These are phyloP conservation scores for Talaromyces sp. DNA, from an alignment of 2,329 filamentous ascomycete genomes.

Conservation along the genomic window DNA sequence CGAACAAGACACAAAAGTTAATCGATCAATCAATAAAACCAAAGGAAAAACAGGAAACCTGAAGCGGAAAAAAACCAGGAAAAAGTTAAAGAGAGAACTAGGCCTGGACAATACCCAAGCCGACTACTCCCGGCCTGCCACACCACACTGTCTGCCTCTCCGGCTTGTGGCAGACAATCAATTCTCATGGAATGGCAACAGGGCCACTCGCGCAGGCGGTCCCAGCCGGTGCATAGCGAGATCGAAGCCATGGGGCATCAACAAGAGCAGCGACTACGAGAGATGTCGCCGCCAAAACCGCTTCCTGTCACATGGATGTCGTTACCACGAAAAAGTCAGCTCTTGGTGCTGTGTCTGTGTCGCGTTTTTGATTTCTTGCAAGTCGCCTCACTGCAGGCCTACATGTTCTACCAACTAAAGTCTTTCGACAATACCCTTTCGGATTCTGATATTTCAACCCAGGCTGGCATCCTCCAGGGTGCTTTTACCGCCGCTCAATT, in stretches of 20 bases:
- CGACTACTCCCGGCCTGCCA: neutral
- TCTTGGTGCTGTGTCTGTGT: slow-evolving; percentile 31
- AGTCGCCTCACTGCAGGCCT: slow-evolving; percentile 47
- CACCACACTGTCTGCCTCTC: neutral
- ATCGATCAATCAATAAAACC: neutral
- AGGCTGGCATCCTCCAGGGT: slow-evolving; percentile 70
- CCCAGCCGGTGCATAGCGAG: slow-evolving; percentile 1
- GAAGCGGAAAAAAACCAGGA: neutral
- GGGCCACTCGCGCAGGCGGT: slow-evolving; percentile 1
- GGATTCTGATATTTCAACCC: slow-evolving; percentile 61
- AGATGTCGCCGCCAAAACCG: slow-evolving; percentile 5
- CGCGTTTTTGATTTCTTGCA: slow-evolving; percentile 38
- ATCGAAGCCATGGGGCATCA: slow-evolving; percentile 9
- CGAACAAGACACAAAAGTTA: neutral
- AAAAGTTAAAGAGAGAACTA: neutral
- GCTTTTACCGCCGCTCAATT: slow-evolving; percentile 77
- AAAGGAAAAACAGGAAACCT: neutral
- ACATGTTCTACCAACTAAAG: slow-evolving; percentile 80
- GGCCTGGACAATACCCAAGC: neutral
- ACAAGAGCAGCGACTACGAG: slow-evolving; percentile 11
- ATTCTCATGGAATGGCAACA: neutral
- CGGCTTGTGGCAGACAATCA: neutral
- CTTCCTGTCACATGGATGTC: slow-evolving; percentile 36
- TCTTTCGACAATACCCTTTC: slow-evolving; percentile 59
- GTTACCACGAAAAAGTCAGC: slow-evolving; percentile 33